These are phyloP conservation scores for Fusarium virguliforme DNA, from an alignment of 2,329 filamentous ascomycete genomes.

Conservation along the genomic window DNA sequence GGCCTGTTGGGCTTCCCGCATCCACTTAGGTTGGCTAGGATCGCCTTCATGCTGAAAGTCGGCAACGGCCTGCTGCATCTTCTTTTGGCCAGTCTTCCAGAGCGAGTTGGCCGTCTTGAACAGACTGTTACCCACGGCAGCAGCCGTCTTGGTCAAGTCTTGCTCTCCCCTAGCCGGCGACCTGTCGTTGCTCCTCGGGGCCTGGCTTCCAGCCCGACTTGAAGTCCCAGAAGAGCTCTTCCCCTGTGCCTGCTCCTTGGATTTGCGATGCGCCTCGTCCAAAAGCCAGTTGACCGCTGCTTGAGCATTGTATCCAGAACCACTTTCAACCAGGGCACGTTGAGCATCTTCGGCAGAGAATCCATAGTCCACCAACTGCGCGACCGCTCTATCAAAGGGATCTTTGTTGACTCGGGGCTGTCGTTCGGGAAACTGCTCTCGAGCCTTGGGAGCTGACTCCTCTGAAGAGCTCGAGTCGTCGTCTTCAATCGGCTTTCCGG, in stretches of 20 bases:
- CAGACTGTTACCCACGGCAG: conserved; percentile 85
- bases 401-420: conserved; percentile 53
- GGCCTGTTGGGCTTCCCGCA: conserved; percentile 79
- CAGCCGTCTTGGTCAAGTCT: conserved; percentile 85
- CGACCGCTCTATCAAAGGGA: conserved; percentile 82
- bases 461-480: conserved; percentile 65
- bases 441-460: conserved; percentile 53
- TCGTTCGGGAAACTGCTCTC: conserved; percentile 45
- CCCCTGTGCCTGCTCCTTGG: conserved; percentile 79
- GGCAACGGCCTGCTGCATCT: conserved; percentile 90
- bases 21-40: conserved; percentile 91
- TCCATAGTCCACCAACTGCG: conserved; percentile 94
- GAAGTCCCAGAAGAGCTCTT: conserved; percentile 63
- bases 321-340: conserved; percentile 84
- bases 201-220: conserved; percentile 39
- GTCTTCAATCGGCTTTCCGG: conserved; percentile 71
- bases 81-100: conserved; percentile 96
- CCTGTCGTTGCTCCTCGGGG: conserved; percentile 63
- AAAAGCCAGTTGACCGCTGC: conserved; percentile 90
- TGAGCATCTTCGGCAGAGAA: conserved; percentile 89
- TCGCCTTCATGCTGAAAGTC: conserved; percentile 84
- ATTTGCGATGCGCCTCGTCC: conserved; percentile 90
- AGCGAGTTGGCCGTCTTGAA: conserved; percentile 95
- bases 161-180: conserved; percentile 73
- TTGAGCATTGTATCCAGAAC: conserved; percentile 85